Evolutionary conservation across 2,329 filamentous ascomycete genomes (phyloP).

Genomic region (Zalaria sp.): DNA sequence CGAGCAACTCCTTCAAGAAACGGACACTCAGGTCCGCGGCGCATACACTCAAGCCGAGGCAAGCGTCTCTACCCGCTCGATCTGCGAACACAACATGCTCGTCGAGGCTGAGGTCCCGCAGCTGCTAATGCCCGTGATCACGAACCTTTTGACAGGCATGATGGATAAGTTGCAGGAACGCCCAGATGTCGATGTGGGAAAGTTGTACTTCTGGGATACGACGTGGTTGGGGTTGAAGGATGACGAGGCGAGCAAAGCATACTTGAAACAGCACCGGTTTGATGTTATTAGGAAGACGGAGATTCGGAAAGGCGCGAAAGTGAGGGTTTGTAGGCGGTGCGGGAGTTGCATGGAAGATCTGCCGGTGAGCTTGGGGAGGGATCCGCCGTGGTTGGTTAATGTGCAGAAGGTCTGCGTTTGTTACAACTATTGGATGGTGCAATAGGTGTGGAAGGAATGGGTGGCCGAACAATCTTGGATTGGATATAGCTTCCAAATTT

Average conservation of each 20-base stretch:
- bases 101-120: constrained; percentile 37
- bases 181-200: constrained; percentile 47
- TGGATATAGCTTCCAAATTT: too few relatives aligned
- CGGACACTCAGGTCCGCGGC: constrained; percentile 50
- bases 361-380: constrained; percentile 11
- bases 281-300: constrained; percentile 42
- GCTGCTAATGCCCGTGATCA: constrained; percentile 34
- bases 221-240: constrained; percentile 52
- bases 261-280: constrained; percentile 43
- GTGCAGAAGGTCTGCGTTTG: constrained; percentile 16
- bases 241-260: constrained; percentile 42
- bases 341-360: constrained; percentile 31
- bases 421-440: constrained; percentile 8
- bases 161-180: constrained; percentile 43
- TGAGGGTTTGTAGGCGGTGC: constrained; percentile 30
- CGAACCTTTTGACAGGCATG: constrained; percentile 31
- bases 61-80: constrained; percentile 29
- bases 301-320: constrained; percentile 17
- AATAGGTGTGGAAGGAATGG: not conserved
- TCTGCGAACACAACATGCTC: constrained; percentile 38
- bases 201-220: constrained; percentile 61
- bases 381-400: constrained; percentile 15
- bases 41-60: constrained; percentile 37
- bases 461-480: not conserved
- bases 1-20: constrained; percentile 37